Conservation (phyloP, 345 rosid genomes). For the Punica granatum region DNA sequence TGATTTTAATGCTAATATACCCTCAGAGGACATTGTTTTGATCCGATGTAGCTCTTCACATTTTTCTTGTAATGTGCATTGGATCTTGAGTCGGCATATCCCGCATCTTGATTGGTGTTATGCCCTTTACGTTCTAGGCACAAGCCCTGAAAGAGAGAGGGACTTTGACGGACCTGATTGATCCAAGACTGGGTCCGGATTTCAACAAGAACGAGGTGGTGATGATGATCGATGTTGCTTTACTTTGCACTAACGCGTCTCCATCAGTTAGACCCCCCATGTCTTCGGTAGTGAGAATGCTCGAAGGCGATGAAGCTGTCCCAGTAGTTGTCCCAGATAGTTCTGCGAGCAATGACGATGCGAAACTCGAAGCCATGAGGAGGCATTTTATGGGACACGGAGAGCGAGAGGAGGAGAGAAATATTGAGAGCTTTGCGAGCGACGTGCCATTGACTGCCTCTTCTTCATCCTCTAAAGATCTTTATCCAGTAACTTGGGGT, state of each 20-base stretch:
- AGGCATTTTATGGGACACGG: conserved; percentile 1
- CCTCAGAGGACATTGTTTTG: too few relatives aligned
- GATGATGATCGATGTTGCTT: conserved; percentile 6
- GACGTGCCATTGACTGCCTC: conserved; percentile 28
- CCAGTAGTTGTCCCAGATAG: not conserved
- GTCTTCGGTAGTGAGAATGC: conserved; percentile 15
- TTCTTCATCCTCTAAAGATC: conserved; percentile 25
- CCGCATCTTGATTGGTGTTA: not conserved
- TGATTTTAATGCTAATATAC: too few relatives aligned
- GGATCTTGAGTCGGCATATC: too few relatives aligned
- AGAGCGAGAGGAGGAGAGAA: conserved; percentile 11
- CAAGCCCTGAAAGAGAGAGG: conserved; percentile 6
- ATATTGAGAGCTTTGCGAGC: conserved; percentile 5
- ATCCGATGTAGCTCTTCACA: too few relatives aligned
- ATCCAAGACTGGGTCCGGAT: conserved; percentile 10
- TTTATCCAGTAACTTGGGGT: conserved; percentile 18
- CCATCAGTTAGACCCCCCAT: conserved; percentile 8
- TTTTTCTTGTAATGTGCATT: too few relatives aligned
- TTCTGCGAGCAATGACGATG: not conserved
- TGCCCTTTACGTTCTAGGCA: not conserved
- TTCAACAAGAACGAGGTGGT: conserved; percentile 7
- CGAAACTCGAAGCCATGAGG: conserved; percentile 10
- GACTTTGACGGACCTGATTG: conserved; percentile 5
- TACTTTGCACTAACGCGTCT: conserved; percentile 10
- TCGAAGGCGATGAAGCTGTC: conserved; percentile 8